A percentile compares a stretch with the other conserved stretches of the same genome.
These are phyloP conservation scores for Agrocybe praecox DNA, from an alignment of 768 basidiomycete genomes.

Conservation along the genomic window DNA sequence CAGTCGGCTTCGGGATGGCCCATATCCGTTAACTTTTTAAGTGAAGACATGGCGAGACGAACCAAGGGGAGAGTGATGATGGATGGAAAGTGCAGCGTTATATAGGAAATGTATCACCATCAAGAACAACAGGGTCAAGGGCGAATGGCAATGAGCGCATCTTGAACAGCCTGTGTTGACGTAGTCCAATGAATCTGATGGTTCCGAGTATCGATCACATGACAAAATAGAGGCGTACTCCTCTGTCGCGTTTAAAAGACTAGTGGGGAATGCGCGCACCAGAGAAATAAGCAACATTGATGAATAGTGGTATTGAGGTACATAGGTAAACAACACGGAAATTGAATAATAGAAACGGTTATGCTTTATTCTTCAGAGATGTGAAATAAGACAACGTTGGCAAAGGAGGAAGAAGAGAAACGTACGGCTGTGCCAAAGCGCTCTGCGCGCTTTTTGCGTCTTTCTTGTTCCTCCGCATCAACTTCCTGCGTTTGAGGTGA, in stretches of 20 bases:
- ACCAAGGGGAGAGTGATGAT: not conserved
- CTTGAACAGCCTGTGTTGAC: not conserved
- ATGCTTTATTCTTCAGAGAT: slow-evolving; percentile 14
- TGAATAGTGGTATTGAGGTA: slow-evolving; percentile 7
- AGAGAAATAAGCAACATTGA: not conserved
- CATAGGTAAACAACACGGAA: slow-evolving; percentile 8
- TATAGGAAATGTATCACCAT: not conserved
- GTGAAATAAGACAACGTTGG: not conserved
- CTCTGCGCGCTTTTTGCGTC: slow-evolving; percentile 63
- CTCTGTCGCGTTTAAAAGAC: not conserved
- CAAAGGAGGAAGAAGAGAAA: not conserved
- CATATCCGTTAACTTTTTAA: slow-evolving; percentile 36
- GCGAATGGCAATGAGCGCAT: not conserved
- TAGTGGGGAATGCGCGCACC: too few species aligned
- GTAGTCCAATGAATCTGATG: not conserved
- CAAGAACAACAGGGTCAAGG: slow-evolving; percentile 8
- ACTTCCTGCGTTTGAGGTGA: slow-evolving; percentile 38
- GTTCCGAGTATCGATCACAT: slow-evolving; percentile 16
- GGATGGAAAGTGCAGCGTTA: not conserved
- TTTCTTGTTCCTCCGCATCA: slow-evolving; percentile 61
- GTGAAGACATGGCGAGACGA: slow-evolving; percentile 5
- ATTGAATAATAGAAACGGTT: slow-evolving; percentile 9
- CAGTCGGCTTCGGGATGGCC: slow-evolving; percentile 32
- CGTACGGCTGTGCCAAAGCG: slow-evolving; percentile 50
- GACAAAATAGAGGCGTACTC: slow-evolving; percentile 7